Evolutionary conservation across 768 basidiomycete species (phyloP).

Genomic region (Pisolithus sp.): DNA sequence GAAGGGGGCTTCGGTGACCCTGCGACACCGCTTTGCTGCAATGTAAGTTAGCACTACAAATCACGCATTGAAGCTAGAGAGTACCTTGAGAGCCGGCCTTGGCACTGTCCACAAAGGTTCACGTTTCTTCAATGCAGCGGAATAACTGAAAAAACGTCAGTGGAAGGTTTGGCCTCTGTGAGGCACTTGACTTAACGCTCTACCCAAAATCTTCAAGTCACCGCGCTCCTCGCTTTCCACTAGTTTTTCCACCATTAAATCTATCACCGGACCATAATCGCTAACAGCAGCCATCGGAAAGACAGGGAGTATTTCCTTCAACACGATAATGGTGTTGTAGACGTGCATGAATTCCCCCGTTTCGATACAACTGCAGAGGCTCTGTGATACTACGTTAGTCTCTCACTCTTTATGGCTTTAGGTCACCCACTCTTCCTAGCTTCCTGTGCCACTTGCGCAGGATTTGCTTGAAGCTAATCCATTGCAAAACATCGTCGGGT

Average conservation of each 20-base stretch:
- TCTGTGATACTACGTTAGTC: conserved; percentile 36
- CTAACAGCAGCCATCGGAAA: conserved; percentile 70
- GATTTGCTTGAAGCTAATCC: conserved; percentile 64
- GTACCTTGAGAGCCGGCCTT: conserved; percentile 31
- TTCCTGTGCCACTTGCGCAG: conserved; percentile 82
- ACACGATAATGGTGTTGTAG: conserved; percentile 91
- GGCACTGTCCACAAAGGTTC: conserved; percentile 49
- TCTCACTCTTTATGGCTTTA: background rate
- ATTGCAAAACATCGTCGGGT: conserved; percentile 53
- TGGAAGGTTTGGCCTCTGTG: background rate
- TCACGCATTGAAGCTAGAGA: background rate
- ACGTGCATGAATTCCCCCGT: conserved; percentile 95
- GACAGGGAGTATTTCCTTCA: conserved; percentile 85
- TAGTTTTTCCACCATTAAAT: conserved; percentile 57
- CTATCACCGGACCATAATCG: conserved; percentile 49
- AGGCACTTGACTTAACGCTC: conserved; percentile 45
- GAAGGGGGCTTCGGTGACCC: conserved; percentile 27
- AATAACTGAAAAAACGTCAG: conserved; percentile 43
- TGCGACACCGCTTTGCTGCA: conserved; percentile 21
- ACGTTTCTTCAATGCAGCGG: conserved; percentile 68
- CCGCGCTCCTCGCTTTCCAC: conserved; percentile 72
- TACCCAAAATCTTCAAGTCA: conserved; percentile 76
- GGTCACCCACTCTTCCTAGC: conserved; percentile 52
- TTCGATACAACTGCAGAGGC: conserved; percentile 73
- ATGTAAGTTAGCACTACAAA: background rate